These are phyloP conservation scores for Boletus pseudopeckii DNA, from an alignment of 768 basidiomycete species.

Conservation along the genomic window DNA sequence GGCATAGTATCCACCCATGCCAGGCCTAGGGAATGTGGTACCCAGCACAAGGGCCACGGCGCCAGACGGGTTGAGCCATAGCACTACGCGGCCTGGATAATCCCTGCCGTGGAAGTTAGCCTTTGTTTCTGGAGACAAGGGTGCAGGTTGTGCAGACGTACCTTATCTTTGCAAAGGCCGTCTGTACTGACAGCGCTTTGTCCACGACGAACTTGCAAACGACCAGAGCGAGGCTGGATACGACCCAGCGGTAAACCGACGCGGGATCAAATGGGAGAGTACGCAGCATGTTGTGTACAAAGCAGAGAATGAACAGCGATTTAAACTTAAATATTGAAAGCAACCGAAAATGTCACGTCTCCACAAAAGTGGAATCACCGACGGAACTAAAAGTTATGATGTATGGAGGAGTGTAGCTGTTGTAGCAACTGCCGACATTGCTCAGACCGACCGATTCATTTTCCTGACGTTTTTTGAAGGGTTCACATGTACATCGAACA, in stretches of 20 bases:
- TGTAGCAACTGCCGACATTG: not conserved
- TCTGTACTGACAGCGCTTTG: slow-evolving; percentile 3
- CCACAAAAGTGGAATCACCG: not conserved
- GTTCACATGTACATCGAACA: too few species aligned
- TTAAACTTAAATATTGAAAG: not conserved
- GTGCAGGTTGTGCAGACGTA: not conserved
- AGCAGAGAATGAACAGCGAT: not conserved
- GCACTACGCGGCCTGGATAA: slow-evolving; percentile 14
- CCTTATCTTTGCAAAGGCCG: slow-evolving; percentile 20
- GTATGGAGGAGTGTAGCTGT: not conserved
- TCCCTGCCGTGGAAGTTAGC: slow-evolving; percentile 5
- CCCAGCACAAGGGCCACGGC: slow-evolving; percentile 26
- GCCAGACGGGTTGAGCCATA: slow-evolving; percentile 36
- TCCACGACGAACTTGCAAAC: slow-evolving; percentile 6
- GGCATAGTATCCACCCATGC: slow-evolving; percentile 33
- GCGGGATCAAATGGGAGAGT: not conserved
- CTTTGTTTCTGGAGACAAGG: not conserved
- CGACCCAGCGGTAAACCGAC: slow-evolving; percentile 9
- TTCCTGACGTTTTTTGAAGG: too few species aligned
- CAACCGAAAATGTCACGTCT: not conserved
- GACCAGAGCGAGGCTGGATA: slow-evolving; percentile 1
- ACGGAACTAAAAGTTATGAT: not conserved
- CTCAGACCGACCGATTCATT: too few species aligned
- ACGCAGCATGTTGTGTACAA: slow-evolving; percentile 10
- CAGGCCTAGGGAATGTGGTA: slow-evolving; percentile 33